Evolutionary conservation across 23 red algal genomes (phyloP).

Genomic region (Chondrus crispus): DNA sequence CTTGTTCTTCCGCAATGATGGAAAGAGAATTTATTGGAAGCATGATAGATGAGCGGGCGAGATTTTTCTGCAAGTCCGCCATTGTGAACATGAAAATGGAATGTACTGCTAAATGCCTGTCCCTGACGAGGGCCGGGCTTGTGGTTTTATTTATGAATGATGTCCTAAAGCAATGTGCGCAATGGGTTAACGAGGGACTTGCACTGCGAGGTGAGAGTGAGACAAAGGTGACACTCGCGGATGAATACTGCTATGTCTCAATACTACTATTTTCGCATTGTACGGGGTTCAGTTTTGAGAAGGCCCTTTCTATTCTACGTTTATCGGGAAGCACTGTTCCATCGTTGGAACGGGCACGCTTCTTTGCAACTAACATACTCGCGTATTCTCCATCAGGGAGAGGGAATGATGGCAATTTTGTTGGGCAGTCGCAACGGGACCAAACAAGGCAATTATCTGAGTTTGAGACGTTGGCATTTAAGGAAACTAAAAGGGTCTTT

Average conservation of each 20-base stretch:
- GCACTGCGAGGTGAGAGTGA: background rate
- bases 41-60: background rate
- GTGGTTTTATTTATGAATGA: background rate
- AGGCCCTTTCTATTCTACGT: background rate
- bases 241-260: background rate
- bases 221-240: background rate
- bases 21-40: background rate
- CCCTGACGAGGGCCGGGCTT: background rate
- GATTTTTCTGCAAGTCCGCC: background rate
- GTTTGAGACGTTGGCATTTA: background rate
- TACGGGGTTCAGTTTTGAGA: background rate
- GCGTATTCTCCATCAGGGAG: background rate
- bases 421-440: background rate
- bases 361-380: background rate
- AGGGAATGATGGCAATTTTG: background rate
- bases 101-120: background rate
- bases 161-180: background rate
- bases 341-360: background rate
- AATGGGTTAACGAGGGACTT: background rate
- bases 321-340: background rate
- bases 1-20: background rate
- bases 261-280: background rate
- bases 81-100: background rate
- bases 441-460: background rate
- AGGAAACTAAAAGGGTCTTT: background rate